A percentile compares a stretch with the other conserved stretches of the same genome.
Conservation (phyloP, 805 yeast species). For the Ogataea haglerorum region DNA sequence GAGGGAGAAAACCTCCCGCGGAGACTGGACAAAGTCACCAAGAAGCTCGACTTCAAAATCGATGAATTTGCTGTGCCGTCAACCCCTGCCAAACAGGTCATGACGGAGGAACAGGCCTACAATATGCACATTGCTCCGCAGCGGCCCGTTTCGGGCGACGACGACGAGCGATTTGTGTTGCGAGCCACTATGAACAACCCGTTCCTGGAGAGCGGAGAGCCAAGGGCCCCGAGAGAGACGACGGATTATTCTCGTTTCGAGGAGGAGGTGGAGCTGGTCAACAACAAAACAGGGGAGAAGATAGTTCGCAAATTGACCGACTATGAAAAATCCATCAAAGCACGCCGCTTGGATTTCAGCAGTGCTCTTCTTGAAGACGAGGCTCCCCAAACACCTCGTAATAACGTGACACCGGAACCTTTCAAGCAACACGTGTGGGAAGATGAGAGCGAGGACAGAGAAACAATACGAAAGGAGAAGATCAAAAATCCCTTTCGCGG, state of each 20-base stretch:
- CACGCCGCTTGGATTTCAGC: constrained; percentile 35
- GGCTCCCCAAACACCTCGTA: constrained; percentile 17
- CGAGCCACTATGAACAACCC: constrained; percentile 28
- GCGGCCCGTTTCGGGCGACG: constrained; percentile 16
- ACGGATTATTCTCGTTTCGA: constrained; percentile 27
- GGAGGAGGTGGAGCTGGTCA: constrained; percentile 38
- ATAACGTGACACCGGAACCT: constrained; percentile 14
- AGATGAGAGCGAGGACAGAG: constrained; percentile 11
- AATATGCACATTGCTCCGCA: constrained; percentile 23
- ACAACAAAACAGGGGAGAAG: constrained; percentile 41
- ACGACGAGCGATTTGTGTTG: constrained; percentile 16
- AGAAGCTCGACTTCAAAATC: constrained; percentile 19
- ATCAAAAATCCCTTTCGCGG: constrained; percentile 25
- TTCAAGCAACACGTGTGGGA: constrained; percentile 2
- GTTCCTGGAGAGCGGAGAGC: constrained; percentile 19
- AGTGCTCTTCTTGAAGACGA: constrained; percentile 1
- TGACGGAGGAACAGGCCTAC: constrained; percentile 32
- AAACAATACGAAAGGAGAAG: constrained; percentile 21
- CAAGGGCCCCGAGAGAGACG: background rate
- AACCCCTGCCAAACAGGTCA: constrained; percentile 38
- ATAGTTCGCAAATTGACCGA: constrained; percentile 30
- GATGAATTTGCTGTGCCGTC: constrained; percentile 19
- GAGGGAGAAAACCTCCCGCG: constrained; percentile 14
- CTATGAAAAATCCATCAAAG: constrained; percentile 35
- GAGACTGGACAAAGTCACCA: constrained; percentile 17